phyloP scores from a whole-genome alignment of 2,329 filamentous ascomycete species.

The Fusarium goolgardi region DNA sequence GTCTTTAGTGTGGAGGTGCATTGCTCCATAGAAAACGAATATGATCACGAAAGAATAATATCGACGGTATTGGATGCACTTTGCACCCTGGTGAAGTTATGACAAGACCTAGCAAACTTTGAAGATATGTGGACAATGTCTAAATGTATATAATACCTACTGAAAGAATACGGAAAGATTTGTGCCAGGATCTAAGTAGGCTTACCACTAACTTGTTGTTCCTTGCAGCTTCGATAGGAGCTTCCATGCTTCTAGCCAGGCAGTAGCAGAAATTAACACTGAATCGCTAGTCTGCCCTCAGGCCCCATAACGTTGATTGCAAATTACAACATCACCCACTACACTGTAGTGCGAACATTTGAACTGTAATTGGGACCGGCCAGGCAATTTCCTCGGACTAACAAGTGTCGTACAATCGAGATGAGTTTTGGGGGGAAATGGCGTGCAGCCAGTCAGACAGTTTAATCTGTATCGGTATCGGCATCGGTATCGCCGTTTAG shows the following conservation, averaged over 20 bases:
- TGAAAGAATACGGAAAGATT: background rate
- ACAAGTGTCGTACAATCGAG: background rate
- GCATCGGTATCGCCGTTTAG: background rate
- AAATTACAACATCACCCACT: conserved; percentile 27
- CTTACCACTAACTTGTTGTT: conserved; percentile 13
- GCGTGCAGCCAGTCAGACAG: background rate
- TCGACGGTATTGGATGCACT: background rate
- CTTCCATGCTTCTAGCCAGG: conserved; percentile 21
- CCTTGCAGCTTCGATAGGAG: conserved; percentile 27
- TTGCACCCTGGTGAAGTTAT: background rate
- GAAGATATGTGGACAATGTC: background rate
- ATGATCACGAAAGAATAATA: conserved; percentile 8
- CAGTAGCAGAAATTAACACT: conserved; percentile 4
- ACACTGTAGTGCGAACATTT: background rate
- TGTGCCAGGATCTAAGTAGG: background rate
- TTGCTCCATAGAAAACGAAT: conserved; percentile 27
- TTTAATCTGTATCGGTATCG: background rate
- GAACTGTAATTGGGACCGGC: conserved; percentile 23
- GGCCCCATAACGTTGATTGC: conserved; percentile 27
- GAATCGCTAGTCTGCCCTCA: conserved; percentile 18
- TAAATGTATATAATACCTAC: no score
- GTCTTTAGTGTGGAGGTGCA: conserved; percentile 6
- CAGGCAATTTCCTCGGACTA: conserved; percentile 21
- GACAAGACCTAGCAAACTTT: background rate
- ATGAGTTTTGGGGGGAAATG: conserved; percentile 1